Base-by-base conservation (phyloP, 2,329 filamentous ascomycete genomes). In the Pseudogymnoascus sp. region DNA sequence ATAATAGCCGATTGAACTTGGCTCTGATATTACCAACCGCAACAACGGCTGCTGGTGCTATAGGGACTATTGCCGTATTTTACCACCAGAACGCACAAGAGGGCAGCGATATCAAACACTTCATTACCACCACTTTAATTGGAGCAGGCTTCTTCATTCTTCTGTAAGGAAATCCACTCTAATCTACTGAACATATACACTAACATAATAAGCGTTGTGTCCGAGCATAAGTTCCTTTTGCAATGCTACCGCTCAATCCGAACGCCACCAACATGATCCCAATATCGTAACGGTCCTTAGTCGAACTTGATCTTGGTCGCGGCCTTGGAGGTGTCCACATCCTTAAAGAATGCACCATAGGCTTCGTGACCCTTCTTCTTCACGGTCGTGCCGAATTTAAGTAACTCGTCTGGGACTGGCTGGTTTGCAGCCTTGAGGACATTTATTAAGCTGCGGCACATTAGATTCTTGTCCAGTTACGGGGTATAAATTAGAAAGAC, bases 281-380 rank as follows among this genome's bases (percentile, higher is more conserved):
- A 36, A 62, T 62, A 15, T 59, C 62, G 51, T 75, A 79, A 61
- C 59, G 31, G 21, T 29, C 27, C 17, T 64, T 74, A 83, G 71
- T 96, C 91, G 78, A 97, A 97, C 55, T 86, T 92, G 73, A 97
- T 96, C 81, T 96, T 97, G 63, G 89, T 94, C 29, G 90, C 87
- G 75, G 90, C 88, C 77, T 93, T 89, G 74, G 84, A 90, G 74
- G 87, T 87, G 69, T 91, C 89, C 7, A 90, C 86, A 69, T 97
- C 91, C 77, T 94, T 96, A 81, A 90, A 96, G 74, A 97, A 97
- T 33, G 92, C 91, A 63, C 94, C 94, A 73, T 97, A 99, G 58
- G 90, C 89, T 71, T 92, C 90, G 78, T 99, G 94, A 58, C 87
- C 84, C 91, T 97, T 97, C 85, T 96, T 97, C 85, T 97, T 99